Evolutionary conservation across 2,329 filamentous ascomycete species (phyloP), one percentile per base, ranked within the genome.

Genomic region (Fusarium anthophilum): DNA sequence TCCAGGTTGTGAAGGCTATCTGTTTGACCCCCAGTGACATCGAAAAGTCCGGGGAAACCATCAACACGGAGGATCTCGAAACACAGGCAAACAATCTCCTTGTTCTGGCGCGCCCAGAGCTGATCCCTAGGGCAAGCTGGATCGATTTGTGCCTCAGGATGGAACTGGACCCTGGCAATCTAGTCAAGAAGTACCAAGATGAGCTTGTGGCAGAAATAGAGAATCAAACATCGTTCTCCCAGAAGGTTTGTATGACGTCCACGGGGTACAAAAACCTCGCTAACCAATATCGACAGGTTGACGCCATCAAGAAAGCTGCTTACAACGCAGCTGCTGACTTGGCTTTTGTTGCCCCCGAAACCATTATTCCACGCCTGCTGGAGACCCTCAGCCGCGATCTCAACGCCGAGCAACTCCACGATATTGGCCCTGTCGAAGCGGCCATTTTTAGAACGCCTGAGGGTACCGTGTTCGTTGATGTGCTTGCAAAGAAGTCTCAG

Each of bases 391-490:
- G 88, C 61, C 82, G 88, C 35, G 95, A 98, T 81, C 87, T 99
- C 26, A 87, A 95, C 72, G 87, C 90, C 3, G 83, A 87, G 48
- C 91, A 94, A 68, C 86, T 98, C 8, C 86, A 90, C 18, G 88
- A 90, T 28, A 88, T 98, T 72, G 94, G 95, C 1, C 93, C 95
- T 17, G 92, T 94, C 5, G 96, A 99, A 82, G 94, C 95, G 35
- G 95, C 95, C 22, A 98, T 99, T 66, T 96, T 95, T 82, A 91
- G 94, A 50, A 98, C 96, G 2, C 93, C 95, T 2, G 94, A 97
- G 81, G 96, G 95, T 4, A 95, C 92, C 4, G 89, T 92, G 20
- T 98, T 97, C 77, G 88, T 99, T 26, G 96, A 99, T 82, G 94
- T 98, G 1, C 87, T 99, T 11, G 94, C 93, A 39, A 95, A 94